phyloP scores from a whole-genome alignment of 805 yeast species.

The Zygotorulaspora florentina region DNA sequence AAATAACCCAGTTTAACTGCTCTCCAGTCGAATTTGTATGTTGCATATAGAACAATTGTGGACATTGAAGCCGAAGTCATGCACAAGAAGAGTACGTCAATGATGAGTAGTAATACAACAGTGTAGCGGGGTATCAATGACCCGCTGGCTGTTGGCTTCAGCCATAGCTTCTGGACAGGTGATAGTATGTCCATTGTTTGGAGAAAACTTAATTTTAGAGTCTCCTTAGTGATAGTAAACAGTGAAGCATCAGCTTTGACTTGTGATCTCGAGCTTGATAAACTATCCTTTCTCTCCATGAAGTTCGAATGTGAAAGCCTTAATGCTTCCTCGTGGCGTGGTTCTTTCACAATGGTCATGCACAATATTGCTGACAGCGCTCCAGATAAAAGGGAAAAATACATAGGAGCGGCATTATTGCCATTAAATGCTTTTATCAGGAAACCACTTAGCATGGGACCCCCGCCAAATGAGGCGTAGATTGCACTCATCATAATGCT shows the following conservation, averaged over 20 bases:
- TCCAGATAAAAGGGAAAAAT: slow-evolving; percentile 27
- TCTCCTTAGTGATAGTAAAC: not conserved
- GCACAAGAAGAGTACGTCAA: slow-evolving; percentile 43
- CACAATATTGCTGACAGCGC: slow-evolving; percentile 37
- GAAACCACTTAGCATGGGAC: slow-evolving; percentile 57
- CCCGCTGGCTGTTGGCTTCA: slow-evolving; percentile 35
- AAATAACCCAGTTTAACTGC: slow-evolving; percentile 53
- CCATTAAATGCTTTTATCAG: slow-evolving; percentile 31
- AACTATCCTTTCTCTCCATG: slow-evolving; percentile 30
- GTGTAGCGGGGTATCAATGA: slow-evolving; percentile 40
- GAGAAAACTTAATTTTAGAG: slow-evolving; percentile 13
- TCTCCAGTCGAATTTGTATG: slow-evolving; percentile 50
- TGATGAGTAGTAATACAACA: slow-evolving; percentile 45
- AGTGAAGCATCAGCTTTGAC: slow-evolving; percentile 15
- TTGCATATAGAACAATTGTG: slow-evolving; percentile 48
- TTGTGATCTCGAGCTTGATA: slow-evolving; percentile 27
- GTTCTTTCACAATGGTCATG: slow-evolving; percentile 51
- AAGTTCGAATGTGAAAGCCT: slow-evolving; percentile 46
- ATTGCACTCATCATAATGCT: slow-evolving; percentile 58
- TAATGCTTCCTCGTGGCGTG: slow-evolving; percentile 54
- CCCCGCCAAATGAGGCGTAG: slow-evolving; percentile 57
- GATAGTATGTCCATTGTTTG: slow-evolving; percentile 31
- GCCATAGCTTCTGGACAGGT: slow-evolving; percentile 54
- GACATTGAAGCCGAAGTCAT: slow-evolving; percentile 41
- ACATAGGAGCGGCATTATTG: slow-evolving; percentile 33